Conservation (phyloP, 805 yeast species). For the Pichia pseudocactophila region DNA sequence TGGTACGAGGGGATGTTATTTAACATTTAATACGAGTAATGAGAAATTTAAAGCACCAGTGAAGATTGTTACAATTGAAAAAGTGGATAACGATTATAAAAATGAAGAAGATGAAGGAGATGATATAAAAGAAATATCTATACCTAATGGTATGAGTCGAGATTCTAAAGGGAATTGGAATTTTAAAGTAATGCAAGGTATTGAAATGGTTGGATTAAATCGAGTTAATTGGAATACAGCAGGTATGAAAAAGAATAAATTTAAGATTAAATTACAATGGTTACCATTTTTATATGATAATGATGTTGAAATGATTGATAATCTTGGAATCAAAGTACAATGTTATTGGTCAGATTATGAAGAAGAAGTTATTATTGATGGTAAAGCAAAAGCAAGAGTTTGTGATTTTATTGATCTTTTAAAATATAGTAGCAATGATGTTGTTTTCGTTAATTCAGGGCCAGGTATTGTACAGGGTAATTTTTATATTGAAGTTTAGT, state of each 20-base stretch:
- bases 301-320: conserved; percentile 22
- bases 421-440: conserved; percentile 55
- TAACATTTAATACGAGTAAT: conserved; percentile 44
- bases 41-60: conserved; percentile 46
- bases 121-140: conserved; percentile 4
- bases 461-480: conserved; percentile 59
- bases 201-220: conserved; percentile 54
- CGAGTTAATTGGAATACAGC: conserved; percentile 51
- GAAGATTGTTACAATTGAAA: conserved; percentile 47
- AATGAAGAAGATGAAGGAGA: conserved; percentile 3
- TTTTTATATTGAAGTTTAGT: conserved; percentile 11
- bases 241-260: conserved; percentile 18
- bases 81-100: conserved; percentile 15
- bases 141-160: conserved; percentile 39
- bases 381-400: conserved; percentile 29
- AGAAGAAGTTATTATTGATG: conserved; percentile 32
- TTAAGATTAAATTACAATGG: conserved; percentile 69
- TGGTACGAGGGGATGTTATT: conserved; percentile 55
- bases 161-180: conserved; percentile 29
- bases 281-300: conserved; percentile 49
- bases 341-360: conserved; percentile 80
- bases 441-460: conserved; percentile 54
- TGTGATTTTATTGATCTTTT: conserved; percentile 70
- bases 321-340: conserved; percentile 47
- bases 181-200: conserved; percentile 52